These are phyloP conservation scores for Lathyrus oleraceus DNA, from an alignment of 306 rosid genomes.

Conservation along the genomic window DNA sequence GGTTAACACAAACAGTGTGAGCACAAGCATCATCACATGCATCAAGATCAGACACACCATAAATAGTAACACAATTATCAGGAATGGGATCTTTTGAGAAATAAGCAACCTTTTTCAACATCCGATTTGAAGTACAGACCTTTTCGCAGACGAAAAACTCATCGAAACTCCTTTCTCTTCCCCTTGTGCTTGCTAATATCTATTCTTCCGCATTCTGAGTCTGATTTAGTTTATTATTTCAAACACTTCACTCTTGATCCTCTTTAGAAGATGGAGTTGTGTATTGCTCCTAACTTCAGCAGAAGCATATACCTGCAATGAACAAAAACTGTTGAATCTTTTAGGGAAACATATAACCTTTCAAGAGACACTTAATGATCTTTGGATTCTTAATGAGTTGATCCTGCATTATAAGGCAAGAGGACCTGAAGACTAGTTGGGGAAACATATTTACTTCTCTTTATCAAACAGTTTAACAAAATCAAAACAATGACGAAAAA, in stretches of 20 bases:
- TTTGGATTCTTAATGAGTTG: not conserved
- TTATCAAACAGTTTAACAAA: conserved; percentile 31
- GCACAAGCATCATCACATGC: conserved; percentile 93
- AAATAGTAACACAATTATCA: conserved; percentile 91
- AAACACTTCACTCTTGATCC: no score
- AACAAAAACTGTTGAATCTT: conserved; percentile 31
- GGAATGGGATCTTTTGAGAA: conserved; percentile 96
- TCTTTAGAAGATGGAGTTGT: conserved; percentile 81
- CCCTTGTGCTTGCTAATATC: conserved; percentile 64
- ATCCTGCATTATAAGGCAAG: no score
- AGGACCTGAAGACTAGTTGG: no score
- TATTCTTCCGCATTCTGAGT: conserved; percentile 68
- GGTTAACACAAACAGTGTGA: conserved; percentile 91
- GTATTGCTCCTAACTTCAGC: conserved; percentile 76
- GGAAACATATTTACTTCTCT: conserved; percentile 6
- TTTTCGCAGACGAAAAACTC: conserved; percentile 91
- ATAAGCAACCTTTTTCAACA: conserved; percentile 83
- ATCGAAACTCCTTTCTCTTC: conserved; percentile 89
- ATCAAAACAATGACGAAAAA: not conserved
- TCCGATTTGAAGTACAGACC: conserved; percentile 91
- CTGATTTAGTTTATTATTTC: no score
- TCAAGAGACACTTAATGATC: not conserved
- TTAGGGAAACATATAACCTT: not conserved
- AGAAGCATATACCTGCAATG: conserved; percentile 83
- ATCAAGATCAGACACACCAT: conserved; percentile 89